Evolutionary conservation across 257 asterid genomes (phyloP), one percentile per base, ranked within the genome.

Genomic region (Verbascum thapsus): DNA sequence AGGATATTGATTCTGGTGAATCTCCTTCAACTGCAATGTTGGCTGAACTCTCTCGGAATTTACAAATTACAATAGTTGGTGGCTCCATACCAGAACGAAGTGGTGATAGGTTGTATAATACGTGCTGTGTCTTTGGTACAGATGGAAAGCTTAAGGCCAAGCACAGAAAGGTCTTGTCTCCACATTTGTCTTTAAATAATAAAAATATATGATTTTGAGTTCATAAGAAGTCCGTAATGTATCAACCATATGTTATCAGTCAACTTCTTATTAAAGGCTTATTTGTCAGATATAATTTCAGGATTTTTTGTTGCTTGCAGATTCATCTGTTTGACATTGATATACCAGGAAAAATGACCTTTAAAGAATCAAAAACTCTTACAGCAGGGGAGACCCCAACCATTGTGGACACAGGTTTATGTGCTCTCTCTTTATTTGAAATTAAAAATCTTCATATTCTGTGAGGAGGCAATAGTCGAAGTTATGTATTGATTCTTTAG

Each of bases 371-470:
- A 48, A 56, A 69, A 74, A 89, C 94, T 67, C 94, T 86, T 62
- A 86, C 95, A 51, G 95, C 96, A 23, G 96, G 95, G 80, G 89
- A 75, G 74, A 84, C 74, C 64, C 96, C 95, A 54, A 86, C 96
- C 47, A 67, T 86, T 41, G 95, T 86, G 30, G 96, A 89, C 69
- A 89, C 96, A 76, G 94, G 96, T 89, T 61, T 63, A 5, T 15
- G n/a, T 22, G 56, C 59, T 70, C 50, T 72, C 30, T 73, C 45
- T 18, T 20, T n/a, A 47, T 54, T 7, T 39, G 61, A 61, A 30
- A 51, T 4, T 10, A 23, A 69, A 23, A 10, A 17, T 45, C 58
- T 54, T 67, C 59, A 16, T 61, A 22, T 43, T 42, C 23, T 53
- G 38, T 63, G 47, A 66, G 32, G 57, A 41, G 23, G 41, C 10